Evolutionary conservation across 306 rosid genomes (phyloP).

Genomic region (Corylus americana): DNA sequence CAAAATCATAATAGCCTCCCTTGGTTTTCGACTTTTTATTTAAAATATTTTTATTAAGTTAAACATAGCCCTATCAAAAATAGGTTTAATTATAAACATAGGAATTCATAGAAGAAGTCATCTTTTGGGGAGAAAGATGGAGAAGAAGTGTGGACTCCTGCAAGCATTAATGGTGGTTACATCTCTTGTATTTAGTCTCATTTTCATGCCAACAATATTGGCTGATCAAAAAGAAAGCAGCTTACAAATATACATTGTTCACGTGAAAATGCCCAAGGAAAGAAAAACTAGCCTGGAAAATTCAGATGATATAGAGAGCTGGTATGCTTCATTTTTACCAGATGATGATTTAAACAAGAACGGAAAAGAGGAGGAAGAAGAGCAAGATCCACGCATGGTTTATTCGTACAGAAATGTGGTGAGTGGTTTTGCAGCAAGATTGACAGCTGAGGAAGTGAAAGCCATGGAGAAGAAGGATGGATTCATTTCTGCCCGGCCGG

Average conservation of each 20-base stretch:
- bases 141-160: conserved; percentile 17
- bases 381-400: conserved; percentile 32
- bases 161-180: conserved; percentile 6
- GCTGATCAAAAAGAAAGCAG: neutral
- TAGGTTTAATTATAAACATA: too few species aligned
- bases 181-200: conserved; percentile 24
- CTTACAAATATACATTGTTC: conserved; percentile 50
- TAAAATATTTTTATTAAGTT: too few species aligned
- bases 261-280: conserved; percentile 42
- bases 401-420: conserved; percentile 53
- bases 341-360: neutral
- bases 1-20: too few species aligned
- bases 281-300: conserved; percentile 7
- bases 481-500: conserved; percentile 46
- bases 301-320: conserved; percentile 43
- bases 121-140: neutral
- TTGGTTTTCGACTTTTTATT: too few species aligned
- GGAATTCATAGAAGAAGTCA: too few species aligned
- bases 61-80: too few species aligned
- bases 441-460: conserved; percentile 55
- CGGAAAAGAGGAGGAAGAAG: neutral
- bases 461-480: conserved; percentile 48
- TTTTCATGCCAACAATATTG: conserved; percentile 20
- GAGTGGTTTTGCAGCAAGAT: conserved; percentile 59
- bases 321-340: conserved; percentile 64